phyloP scores from a whole-genome alignment of 2,329 filamentous ascomycete genomes.

The Boeremia lycopersici region DNA sequence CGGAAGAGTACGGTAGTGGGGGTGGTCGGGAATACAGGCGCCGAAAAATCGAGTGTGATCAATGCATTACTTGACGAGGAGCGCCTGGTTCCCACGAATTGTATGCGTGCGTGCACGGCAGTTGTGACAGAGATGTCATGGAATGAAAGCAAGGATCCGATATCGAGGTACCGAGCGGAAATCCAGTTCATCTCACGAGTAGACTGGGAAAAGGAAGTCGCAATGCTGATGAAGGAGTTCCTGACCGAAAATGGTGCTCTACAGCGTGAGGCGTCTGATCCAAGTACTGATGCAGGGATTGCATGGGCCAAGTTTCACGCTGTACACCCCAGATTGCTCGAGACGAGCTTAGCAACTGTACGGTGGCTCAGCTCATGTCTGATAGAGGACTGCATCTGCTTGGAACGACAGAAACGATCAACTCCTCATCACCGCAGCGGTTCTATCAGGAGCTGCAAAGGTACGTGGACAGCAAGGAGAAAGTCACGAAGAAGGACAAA shows the following conservation, averaged over 20 bases:
- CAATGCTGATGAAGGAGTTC: conserved; percentile 57
- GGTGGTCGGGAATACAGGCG: conserved; percentile 66
- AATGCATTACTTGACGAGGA: conserved; percentile 69
- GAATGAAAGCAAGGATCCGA: conserved; percentile 54
- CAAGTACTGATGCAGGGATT: conserved; percentile 56
- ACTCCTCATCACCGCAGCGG: conserved; percentile 39
- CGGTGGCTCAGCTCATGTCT: conserved; percentile 51
- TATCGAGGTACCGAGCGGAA: conserved; percentile 57
- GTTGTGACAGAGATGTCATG: conserved; percentile 66
- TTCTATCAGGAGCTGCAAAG: conserved; percentile 57
- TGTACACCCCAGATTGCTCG: conserved; percentile 54
- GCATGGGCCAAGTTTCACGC: conserved; percentile 60
- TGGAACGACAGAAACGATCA: conserved; percentile 53
- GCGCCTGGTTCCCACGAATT: conserved; percentile 60
- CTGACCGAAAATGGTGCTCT: conserved; percentile 49
- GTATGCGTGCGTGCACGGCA: conserved; percentile 67
- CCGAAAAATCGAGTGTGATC: conserved; percentile 67
- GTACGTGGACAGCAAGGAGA: conserved; percentile 64
- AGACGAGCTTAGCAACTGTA: conserved; percentile 46
- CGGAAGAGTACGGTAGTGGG: conserved; percentile 59
- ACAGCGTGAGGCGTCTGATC: conserved; percentile 45
- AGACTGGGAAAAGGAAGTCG: conserved; percentile 62
- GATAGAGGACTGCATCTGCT: conserved; percentile 53
- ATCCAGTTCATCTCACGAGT: conserved; percentile 62
- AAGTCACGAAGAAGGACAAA: conserved; percentile 43